A percentile compares a stretch with the other conserved stretches of the same genome.
These are phyloP conservation scores for Nematodospora anomalae DNA, from an alignment of 1,139 yeast genomes.

Conservation along the genomic window DNA sequence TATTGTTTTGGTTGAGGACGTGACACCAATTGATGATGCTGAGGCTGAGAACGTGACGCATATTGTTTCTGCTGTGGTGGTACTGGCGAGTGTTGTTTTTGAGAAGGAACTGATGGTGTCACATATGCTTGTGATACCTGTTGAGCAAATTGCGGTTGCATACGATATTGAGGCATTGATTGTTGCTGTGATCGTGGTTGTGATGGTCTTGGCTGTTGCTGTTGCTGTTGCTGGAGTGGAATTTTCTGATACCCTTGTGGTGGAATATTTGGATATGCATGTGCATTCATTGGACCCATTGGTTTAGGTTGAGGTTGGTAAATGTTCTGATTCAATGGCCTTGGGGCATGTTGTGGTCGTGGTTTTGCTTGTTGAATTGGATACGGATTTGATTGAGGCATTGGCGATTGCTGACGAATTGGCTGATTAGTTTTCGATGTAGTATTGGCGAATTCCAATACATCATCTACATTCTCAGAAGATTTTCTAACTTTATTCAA, in stretches of 20 bases:
- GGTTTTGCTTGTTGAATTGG: conserved; percentile 7
- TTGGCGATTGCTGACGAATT: conserved; percentile 13
- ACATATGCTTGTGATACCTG: not conserved
- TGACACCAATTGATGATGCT: conserved; percentile 10
- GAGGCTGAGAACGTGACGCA: conserved; percentile 10
- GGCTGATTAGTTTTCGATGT: conserved; percentile 5
- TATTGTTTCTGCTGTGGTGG: conserved; percentile 8
- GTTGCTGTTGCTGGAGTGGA: conserved; percentile 6
- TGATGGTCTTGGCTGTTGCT: conserved; percentile 20
- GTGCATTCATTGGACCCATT: not conserved
- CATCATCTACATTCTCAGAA: conserved; percentile 3
- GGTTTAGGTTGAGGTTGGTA: not conserved
- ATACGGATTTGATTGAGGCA: conserved; percentile 9
- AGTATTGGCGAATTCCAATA: conserved; percentile 5
- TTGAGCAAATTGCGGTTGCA: conserved; percentile 3
- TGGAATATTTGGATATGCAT: conserved; percentile 5
- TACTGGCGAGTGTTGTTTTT: conserved; percentile 1
- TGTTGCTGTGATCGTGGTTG: conserved; percentile 12
- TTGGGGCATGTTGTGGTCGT: conserved; percentile 4
- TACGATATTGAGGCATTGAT: conserved; percentile 11
- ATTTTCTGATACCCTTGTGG: conserved; percentile 7
- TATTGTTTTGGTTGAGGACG: conserved; percentile 9
- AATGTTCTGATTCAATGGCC: conserved; percentile 8
- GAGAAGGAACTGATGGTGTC: not conserved
- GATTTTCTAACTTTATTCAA: conserved; percentile 8